Conservation (phyloP, 202 grass and related monocot genomes). For the Cymbopogon flexuosus region DNA sequence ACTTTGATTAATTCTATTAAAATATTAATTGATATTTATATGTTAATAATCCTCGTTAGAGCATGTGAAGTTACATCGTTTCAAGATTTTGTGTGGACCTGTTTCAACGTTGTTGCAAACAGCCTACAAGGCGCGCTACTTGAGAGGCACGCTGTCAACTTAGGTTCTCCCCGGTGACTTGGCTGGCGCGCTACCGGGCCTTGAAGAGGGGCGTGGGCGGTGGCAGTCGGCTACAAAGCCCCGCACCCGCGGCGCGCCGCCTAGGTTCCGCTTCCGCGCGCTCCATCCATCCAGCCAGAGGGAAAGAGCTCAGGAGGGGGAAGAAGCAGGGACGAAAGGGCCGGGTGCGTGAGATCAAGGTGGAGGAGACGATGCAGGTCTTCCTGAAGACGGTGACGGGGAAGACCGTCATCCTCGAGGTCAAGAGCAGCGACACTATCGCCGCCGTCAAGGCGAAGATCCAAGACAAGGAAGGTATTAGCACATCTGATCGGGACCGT, state of each 20-base stretch:
- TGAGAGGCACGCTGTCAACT: too few relatives aligned
- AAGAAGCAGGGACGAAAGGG: background rate
- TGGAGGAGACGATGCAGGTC: slow-evolving; percentile 40
- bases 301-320: too few relatives aligned
- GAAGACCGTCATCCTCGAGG: slow-evolving; percentile 53
- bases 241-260: background rate
- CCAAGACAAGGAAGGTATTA: slow-evolving; percentile 37
- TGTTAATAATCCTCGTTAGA: background rate
- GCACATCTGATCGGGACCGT: background rate
- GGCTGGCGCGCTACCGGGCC: too few relatives aligned
- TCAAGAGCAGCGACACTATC: slow-evolving; percentile 50
- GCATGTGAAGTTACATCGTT: background rate
- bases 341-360: background rate
- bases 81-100: too few relatives aligned
- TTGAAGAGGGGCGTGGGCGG: background rate
- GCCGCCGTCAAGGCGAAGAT: slow-evolving; percentile 50
- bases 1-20: background rate
- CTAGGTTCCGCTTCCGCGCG: background rate
- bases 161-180: too few relatives aligned
- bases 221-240: background rate
- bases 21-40: background rate
- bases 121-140: too few relatives aligned
- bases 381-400: slow-evolving; percentile 54
- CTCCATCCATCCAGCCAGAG: background rate
- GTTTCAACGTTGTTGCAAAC: too few relatives aligned